These are phyloP conservation scores for Microdochium bolleyi DNA, from an alignment of 2,329 filamentous ascomycete species.

Conservation along the genomic window DNA sequence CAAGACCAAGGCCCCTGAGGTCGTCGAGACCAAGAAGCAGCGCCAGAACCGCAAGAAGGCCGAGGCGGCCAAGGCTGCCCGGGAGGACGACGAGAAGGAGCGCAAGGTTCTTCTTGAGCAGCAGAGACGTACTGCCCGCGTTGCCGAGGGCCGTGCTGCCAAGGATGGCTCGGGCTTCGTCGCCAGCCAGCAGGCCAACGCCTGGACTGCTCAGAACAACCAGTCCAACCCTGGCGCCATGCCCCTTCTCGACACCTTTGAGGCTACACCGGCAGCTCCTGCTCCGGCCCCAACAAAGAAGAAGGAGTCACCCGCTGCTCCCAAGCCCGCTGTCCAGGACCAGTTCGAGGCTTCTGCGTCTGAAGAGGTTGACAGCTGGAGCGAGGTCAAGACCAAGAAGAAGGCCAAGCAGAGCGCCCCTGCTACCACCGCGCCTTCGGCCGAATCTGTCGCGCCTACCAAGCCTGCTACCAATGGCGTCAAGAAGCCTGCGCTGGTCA, in stretches of 20 bases:
- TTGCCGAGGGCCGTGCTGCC: constrained; percentile 73
- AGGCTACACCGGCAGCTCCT: constrained; percentile 24
- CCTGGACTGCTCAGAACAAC: constrained; percentile 31
- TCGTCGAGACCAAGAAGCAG: constrained; percentile 86
- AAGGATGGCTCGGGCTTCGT: constrained; percentile 66
- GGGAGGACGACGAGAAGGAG: constrained; percentile 71
- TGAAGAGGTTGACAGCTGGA: constrained; percentile 44
- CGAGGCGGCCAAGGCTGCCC: constrained; percentile 67
- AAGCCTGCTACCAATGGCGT: constrained; percentile 13
- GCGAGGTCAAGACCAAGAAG: constrained; percentile 43
- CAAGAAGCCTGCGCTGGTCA: constrained; percentile 20
- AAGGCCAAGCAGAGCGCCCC: constrained; percentile 33
- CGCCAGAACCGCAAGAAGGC: constrained; percentile 86
- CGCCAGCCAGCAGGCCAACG: constrained; percentile 29
- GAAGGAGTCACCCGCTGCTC: constrained; percentile 26
- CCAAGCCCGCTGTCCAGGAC: constrained; percentile 51
- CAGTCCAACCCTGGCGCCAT: constrained; percentile 22
- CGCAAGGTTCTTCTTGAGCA: constrained; percentile 72
- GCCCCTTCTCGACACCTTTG: constrained; percentile 52
- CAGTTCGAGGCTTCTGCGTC: constrained; percentile 47
- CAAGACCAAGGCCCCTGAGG: constrained; percentile 54
- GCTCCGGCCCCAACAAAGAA: constrained; percentile 26
- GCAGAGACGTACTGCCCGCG: constrained; percentile 73
- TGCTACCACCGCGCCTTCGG: constrained; percentile 23
- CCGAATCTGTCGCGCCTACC: constrained; percentile 9